Evolutionary conservation across 306 rosid species (phyloP).

Genomic region (apple (Malus domestica)): DNA sequence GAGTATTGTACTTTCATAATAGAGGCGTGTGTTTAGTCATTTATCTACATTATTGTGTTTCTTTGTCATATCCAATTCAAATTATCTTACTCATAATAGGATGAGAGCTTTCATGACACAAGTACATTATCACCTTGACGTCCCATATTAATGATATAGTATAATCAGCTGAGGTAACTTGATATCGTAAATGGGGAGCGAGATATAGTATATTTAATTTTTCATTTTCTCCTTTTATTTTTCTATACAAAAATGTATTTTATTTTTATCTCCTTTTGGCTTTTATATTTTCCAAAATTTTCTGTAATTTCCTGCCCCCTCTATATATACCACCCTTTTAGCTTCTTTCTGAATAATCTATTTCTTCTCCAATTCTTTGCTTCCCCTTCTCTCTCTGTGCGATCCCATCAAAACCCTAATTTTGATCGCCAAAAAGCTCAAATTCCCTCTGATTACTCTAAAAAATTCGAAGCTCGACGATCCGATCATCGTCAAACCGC

Average conservation of each 20-base stretch:
- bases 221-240: not conserved
- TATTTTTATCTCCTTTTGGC: not conserved
- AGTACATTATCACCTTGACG: not conserved
- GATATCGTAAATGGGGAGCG: too few species aligned
- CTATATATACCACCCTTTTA: constrained; percentile 15
- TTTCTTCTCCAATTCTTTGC: constrained; percentile 31
- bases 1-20: too few species aligned
- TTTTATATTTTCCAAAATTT: not conserved
- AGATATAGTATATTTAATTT: not conserved
- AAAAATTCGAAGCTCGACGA: constrained; percentile 17
- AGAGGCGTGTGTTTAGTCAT: fast-evolving
- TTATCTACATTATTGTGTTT: too few species aligned
- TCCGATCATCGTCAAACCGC: constrained; percentile 28
- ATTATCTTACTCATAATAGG: too few species aligned
- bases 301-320: not conserved
- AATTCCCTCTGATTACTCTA: constrained; percentile 7
- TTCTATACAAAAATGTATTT: not conserved
- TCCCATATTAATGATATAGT: too few species aligned
- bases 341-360: constrained; percentile 32
- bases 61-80: not conserved
- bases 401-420: constrained; percentile 31
- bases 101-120: too few species aligned
- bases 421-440: constrained; percentile 5
- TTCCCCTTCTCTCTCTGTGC: constrained; percentile 9
- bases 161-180: too few species aligned